phyloP scores from a whole-genome alignment of 2,329 filamentous ascomycete species.

The Fusarium sp. region DNA sequence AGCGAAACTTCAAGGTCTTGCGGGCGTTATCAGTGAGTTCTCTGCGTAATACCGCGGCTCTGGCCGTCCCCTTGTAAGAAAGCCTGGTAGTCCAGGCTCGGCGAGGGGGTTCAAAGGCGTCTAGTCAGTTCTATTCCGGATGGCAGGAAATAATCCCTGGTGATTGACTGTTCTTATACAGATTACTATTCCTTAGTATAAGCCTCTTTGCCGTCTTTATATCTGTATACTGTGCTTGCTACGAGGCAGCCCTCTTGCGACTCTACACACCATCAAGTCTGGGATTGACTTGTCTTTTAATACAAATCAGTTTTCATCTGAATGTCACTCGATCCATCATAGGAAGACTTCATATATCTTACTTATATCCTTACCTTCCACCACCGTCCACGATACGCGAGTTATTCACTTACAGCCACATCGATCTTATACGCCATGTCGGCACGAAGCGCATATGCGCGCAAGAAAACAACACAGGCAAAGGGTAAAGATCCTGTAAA shows the following conservation, averaged over 20 bases:
- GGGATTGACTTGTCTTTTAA: not conserved
- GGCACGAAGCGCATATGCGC: constrained; percentile 67
- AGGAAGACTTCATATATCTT: not conserved
- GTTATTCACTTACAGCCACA: not conserved
- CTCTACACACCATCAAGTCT: constrained; percentile 1
- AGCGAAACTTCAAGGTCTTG: constrained; percentile 16
- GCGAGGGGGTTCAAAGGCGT: not conserved
- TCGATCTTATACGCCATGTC: constrained; percentile 57
- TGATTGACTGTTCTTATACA: not conserved
- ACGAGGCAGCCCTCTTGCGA: constrained; percentile 1
- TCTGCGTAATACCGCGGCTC: constrained; percentile 10
- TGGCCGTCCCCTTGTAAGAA: constrained; percentile 17
- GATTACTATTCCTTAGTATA: not conserved
- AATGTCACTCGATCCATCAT: not conserved
- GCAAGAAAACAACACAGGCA: constrained; percentile 67
- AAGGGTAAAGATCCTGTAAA: constrained; percentile 49
- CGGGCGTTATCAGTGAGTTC: constrained; percentile 35
- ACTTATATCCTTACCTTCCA: not conserved
- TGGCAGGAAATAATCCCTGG: not conserved
- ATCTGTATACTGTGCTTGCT: not conserved
- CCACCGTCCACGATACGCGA: not conserved
- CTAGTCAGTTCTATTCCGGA: not conserved
- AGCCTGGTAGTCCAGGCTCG: constrained; percentile 13
- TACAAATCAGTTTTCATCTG: not conserved
- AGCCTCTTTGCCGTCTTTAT: not conserved